phyloP scores from a whole-genome alignment of 805 yeast species.

The Ogataea allantospora region DNA sequence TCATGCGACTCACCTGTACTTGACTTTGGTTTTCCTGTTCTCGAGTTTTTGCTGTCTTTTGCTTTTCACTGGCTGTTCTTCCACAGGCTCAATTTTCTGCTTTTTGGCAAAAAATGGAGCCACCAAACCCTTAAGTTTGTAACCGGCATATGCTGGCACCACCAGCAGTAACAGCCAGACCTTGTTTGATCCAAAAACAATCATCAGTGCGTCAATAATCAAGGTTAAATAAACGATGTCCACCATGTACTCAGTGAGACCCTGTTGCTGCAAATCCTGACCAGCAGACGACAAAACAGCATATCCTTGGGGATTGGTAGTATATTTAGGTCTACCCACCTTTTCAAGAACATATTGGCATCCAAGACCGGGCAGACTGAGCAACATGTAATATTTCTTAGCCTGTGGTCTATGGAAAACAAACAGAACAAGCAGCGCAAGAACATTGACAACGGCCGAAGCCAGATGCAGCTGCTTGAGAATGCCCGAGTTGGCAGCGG shows the following conservation, averaged over 20 bases:
- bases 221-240: constrained; percentile 68
- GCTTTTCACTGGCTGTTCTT: constrained; percentile 25
- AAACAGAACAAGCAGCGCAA: constrained; percentile 38
- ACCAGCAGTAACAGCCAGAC: constrained; percentile 57
- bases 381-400: constrained; percentile 41
- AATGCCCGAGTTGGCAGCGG: constrained; percentile 29
- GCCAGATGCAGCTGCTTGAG: constrained; percentile 34
- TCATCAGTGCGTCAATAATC: constrained; percentile 52
- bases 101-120: constrained; percentile 24
- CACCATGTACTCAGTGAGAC: constrained; percentile 70
- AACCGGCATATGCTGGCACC: constrained; percentile 53
- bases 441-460: constrained; percentile 39
- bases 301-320: constrained; percentile 38
- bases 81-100: constrained; percentile 11
- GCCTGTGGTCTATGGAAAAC: constrained; percentile 45
- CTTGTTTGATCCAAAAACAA: constrained; percentile 52
- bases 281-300: constrained; percentile 49
- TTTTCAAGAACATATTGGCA: constrained; percentile 55
- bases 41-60: constrained; percentile 42
- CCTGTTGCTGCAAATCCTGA: constrained; percentile 57
- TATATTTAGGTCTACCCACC: constrained; percentile 58
- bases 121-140: constrained; percentile 43
- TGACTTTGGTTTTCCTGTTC: constrained; percentile 24
- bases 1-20: constrained; percentile 5
- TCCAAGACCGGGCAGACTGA: constrained; percentile 41